phyloP scores from a whole-genome alignment of 2,329 filamentous ascomycete species.

The Catunica adiposa region DNA sequence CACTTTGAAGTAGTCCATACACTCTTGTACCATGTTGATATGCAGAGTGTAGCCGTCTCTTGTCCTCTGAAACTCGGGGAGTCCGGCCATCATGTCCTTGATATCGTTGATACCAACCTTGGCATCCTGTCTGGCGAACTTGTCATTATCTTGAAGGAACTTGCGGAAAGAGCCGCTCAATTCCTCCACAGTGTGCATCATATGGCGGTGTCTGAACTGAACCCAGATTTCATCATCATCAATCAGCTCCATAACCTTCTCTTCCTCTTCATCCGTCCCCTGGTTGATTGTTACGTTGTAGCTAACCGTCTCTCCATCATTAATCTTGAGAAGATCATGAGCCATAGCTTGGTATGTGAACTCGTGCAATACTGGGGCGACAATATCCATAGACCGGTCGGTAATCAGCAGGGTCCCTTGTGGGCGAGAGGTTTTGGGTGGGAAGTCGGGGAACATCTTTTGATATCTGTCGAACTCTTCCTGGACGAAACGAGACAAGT shows the following conservation, averaged over 20 bases:
- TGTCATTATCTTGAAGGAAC: slow-evolving; percentile 79
- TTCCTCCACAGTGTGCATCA: slow-evolving; percentile 95
- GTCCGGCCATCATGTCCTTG: slow-evolving; percentile 87
- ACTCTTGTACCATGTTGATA: slow-evolving; percentile 90
- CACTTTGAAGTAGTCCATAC: slow-evolving; percentile 81
- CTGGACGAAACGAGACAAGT: slow-evolving; percentile 81
- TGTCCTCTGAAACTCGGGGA: slow-evolving; percentile 89
- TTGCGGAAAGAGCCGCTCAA: slow-evolving; percentile 83
- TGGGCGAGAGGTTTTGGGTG: slow-evolving; percentile 60
- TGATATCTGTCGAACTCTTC: slow-evolving; percentile 82
- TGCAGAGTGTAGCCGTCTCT: slow-evolving; percentile 92
- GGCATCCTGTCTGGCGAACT: slow-evolving; percentile 65
- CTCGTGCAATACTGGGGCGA: slow-evolving; percentile 78
- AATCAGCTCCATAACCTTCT: slow-evolving; percentile 79
- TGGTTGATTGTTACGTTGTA: slow-evolving; percentile 70
- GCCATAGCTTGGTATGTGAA: slow-evolving; percentile 99
- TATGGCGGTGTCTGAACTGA: slow-evolving; percentile 83
- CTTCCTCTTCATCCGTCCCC: slow-evolving; percentile 50
- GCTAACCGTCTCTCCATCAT: slow-evolving; percentile 74
- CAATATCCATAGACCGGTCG: slow-evolving; percentile 83
- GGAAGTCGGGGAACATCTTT: slow-evolving; percentile 69
- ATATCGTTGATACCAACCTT: slow-evolving; percentile 74
- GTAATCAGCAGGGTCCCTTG: slow-evolving; percentile 73
- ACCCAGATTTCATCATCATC: slow-evolving; percentile 94
- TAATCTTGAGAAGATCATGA: slow-evolving; percentile 76